These are phyloP conservation scores for Pichia scutulata DNA, from an alignment of 805 yeast genomes.

Conservation along the genomic window DNA sequence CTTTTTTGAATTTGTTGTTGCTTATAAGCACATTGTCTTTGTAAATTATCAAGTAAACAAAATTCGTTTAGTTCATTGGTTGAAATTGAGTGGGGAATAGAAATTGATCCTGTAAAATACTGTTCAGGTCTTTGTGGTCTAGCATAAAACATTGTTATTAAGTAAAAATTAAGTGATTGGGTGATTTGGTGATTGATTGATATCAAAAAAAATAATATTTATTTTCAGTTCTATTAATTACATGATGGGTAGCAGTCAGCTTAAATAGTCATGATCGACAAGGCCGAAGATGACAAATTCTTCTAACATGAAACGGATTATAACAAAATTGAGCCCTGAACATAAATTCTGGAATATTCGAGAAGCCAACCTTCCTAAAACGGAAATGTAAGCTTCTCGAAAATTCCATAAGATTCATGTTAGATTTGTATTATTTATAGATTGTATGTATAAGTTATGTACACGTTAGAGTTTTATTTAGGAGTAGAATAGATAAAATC, in stretches of 20 bases:
- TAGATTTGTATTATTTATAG: neutral
- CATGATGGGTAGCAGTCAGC: neutral
- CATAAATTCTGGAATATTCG: neutral
- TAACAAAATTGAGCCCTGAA: neutral
- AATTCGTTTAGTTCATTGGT: neutral
- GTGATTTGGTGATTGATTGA: neutral
- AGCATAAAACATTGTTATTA: constrained; percentile 15
- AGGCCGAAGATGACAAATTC: neutral
- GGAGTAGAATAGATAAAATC: constrained; percentile 47
- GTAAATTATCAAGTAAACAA: constrained; percentile 3
- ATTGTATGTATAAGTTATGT: neutral
- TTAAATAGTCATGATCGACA: neutral
- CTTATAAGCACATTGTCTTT: constrained; percentile 6
- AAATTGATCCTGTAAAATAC: neutral
- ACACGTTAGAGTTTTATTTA: neutral
- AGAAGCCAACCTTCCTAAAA: neutral
- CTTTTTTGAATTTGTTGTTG: constrained; percentile 8
- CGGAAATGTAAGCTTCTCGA: neutral
- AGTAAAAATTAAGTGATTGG: neutral
- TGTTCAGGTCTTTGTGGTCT: constrained; percentile 11
- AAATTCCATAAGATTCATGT: neutral
- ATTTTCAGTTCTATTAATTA: too few species aligned
- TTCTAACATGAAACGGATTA: neutral
- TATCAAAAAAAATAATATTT: too few species aligned
- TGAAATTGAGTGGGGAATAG: neutral